phyloP scores from a whole-genome alignment of 2,329 filamentous ascomycete genomes.

The Emmonsiellopsis sp. region DNA sequence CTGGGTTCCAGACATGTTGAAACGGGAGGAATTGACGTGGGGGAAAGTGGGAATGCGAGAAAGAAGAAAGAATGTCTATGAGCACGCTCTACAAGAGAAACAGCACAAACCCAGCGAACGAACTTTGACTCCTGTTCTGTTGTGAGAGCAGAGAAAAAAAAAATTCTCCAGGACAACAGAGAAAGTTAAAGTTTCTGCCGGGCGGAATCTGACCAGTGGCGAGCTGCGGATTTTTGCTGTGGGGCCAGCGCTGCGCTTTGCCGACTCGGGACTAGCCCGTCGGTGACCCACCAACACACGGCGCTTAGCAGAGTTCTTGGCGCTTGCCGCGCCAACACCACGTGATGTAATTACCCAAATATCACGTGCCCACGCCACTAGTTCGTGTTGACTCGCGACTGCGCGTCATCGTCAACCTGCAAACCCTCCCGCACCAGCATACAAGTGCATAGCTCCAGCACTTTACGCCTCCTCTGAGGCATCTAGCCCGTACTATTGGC shows the following conservation, averaged over 20 bases:
- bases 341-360: neutral
- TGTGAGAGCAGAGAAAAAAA: constrained; percentile 9
- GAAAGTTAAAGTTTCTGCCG: constrained; percentile 11
- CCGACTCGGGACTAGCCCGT: neutral
- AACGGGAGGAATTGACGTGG: neutral
- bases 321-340: neutral
- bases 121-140: neutral
- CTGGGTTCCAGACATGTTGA: constrained; percentile 38
- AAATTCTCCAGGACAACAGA: constrained; percentile 10
- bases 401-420: neutral
- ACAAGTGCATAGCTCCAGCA: too few relatives aligned
- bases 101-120: constrained; percentile 1
- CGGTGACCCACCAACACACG: neutral
- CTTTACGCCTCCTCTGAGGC: too few relatives aligned
- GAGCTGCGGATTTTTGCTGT: neutral
- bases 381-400: neutral
- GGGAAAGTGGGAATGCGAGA: neutral
- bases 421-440: too few relatives aligned
- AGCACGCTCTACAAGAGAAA: constrained; percentile 2
- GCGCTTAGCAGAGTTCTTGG: constrained; percentile 1
- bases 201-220: neutral
- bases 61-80: neutral
- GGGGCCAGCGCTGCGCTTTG: neutral
- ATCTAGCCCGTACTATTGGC: neutral
- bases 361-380: neutral